Evolutionary conservation across 2,329 filamentous ascomycete species (phyloP).

Genomic region (Curvularia verruculosa): DNA sequence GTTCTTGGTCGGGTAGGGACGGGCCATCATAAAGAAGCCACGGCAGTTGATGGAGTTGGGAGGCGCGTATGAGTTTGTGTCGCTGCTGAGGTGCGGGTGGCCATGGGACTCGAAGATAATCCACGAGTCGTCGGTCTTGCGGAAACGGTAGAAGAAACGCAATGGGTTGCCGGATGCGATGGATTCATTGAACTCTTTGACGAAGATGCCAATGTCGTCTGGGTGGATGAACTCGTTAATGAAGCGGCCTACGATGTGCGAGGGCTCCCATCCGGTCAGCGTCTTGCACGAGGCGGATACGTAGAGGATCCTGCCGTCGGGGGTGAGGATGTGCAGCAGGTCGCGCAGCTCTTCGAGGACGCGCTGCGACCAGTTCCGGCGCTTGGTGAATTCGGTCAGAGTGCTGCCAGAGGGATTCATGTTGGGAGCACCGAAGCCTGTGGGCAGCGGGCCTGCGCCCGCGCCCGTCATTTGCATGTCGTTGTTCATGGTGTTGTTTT

Average conservation of each 20-base stretch:
- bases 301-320: conserved; percentile 82
- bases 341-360: conserved; percentile 90
- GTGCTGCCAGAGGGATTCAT: conserved; percentile 58
- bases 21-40: conserved; percentile 91
- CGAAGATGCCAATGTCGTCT: conserved; percentile 82
- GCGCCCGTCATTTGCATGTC: conserved; percentile 51
- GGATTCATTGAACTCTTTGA: conserved; percentile 86
- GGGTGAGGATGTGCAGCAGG: conserved; percentile 83
- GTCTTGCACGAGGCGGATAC: conserved; percentile 77
- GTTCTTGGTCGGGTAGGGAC: conserved; percentile 88
- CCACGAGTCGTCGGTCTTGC: conserved; percentile 74
- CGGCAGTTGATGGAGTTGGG: conserved; percentile 71
- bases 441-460: conserved; percentile 62
- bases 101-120: conserved; percentile 90
- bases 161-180: conserved; percentile 81
- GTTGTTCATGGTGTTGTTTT: conserved; percentile 30
- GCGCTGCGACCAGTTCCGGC: conserved; percentile 82
- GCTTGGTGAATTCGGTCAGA: conserved; percentile 69
- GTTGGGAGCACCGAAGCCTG: conserved; percentile 58
- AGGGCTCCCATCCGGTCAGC: conserved; percentile 75
- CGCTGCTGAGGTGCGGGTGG: conserved; percentile 82
- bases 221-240: conserved; percentile 84
- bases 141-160: conserved; percentile 85
- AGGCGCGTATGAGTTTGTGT: conserved; percentile 66
- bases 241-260: conserved; percentile 75